Evolutionary conservation across 2,329 filamentous ascomycete genomes (phyloP).

Genomic region (Aspergillus sp.): DNA sequence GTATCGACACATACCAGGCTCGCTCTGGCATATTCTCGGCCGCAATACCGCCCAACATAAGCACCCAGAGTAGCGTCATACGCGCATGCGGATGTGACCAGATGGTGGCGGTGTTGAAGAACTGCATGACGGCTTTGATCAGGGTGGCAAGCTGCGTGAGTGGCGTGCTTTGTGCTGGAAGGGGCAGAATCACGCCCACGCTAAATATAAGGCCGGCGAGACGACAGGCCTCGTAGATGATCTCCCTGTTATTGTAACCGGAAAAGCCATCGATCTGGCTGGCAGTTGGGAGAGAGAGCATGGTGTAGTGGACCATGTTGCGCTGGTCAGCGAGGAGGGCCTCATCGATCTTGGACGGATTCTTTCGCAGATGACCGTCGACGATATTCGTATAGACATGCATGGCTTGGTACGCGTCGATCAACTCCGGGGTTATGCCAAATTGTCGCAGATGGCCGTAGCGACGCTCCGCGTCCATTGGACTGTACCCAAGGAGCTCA

Average conservation of each 20-base stretch:
- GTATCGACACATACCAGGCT: constrained; percentile 30
- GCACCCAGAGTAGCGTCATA: constrained; percentile 34
- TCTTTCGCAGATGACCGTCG: constrained; percentile 18
- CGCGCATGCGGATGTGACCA: constrained; percentile 26
- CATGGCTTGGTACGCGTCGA: constrained; percentile 31
- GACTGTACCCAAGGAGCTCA: constrained; percentile 24
- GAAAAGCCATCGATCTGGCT: constrained; percentile 17
- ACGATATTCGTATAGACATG: constrained; percentile 30
- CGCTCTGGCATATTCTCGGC: constrained; percentile 29
- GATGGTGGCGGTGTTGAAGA: constrained; percentile 15
- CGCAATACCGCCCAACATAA: constrained; percentile 38
- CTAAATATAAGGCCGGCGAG: constrained; percentile 36
- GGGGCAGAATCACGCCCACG: constrained; percentile 38
- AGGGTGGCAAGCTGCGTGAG: constrained; percentile 27
- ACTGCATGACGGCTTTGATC: constrained; percentile 24
- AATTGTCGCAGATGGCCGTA: constrained; percentile 22
- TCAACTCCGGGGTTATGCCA: constrained; percentile 27
- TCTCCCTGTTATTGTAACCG: constrained; percentile 18
- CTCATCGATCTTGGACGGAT: constrained; percentile 15
- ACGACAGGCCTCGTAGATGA: constrained; percentile 35
- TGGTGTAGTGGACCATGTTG: constrained; percentile 37
- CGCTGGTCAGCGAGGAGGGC: constrained; percentile 35
- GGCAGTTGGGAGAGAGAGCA: constrained; percentile 30
- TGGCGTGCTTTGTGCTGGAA: constrained; percentile 37
- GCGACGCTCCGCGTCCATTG: constrained; percentile 22